Evolutionary conservation across 1,284 basidiomycete genomes (phyloP), one percentile per base, ranked within the genome.

Genomic region (Tilletia walkeri): DNA sequence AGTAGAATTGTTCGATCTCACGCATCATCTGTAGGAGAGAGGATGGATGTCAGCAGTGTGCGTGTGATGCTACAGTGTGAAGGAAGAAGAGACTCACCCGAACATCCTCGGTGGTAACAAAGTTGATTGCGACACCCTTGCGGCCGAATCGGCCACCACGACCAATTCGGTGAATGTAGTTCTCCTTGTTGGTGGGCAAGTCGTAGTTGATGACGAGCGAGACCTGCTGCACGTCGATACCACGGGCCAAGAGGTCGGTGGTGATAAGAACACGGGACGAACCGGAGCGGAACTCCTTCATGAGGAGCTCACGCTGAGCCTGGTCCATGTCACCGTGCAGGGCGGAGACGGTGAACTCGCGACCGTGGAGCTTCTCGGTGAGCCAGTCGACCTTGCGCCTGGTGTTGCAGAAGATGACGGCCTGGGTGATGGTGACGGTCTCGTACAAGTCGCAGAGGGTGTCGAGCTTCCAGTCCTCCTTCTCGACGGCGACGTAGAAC

Each of bases 401-500:
- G 4, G 95, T 99, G 87, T 99, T 99, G 87, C 96, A 99, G 88
- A 99, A 99, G 83, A 99, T 98, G 84, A 99, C 95, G 38, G 96
- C 95, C 87, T 99, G 96, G 0, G 96, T 99, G 85, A 99, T 99
- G 39, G 96, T 98, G 67, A 99, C 89, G 20, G 95, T 98, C 85
- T 99, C 96, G 86, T 99, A 99, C 50, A 85, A 75, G 85, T 99
- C 96, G 85, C 94, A 98, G 24, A 99, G 88, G 0, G 95, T 99
- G 86, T 99, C 96, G 80, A 98, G 95, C 85, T 99, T 99, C 95
- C 95, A 99, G 82, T 99, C 96, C 85, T 99, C 96, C 87, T 98
- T 98, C 86, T 99, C 96, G 70, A 99, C 95, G 38, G 95, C 95
- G 59, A 99, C 94, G 86, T 97, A 99, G 88, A 99, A 99, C 84